Evolutionary conservation across 345 rosid genomes (phyloP), one percentile per base, ranked within the genome.

Genomic region (Brassica carinata): DNA sequence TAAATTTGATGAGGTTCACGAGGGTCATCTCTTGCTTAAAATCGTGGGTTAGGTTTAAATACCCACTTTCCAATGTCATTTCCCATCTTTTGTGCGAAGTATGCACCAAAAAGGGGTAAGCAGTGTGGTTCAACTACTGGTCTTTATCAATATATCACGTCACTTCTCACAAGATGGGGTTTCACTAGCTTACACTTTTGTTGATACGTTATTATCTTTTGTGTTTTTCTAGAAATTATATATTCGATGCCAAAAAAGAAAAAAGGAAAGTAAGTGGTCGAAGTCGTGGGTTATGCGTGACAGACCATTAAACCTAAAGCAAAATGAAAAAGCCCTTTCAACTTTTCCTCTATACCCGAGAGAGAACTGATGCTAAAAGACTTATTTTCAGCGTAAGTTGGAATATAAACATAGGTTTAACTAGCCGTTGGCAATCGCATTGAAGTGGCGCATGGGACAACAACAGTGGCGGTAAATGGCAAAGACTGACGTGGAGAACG

Each of bases 401-500:
- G 71, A 38, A 13, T 11, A 18, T 15, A 27, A 1, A 11, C 14
- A 19, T 2, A 57, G 40, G 13, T 76, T 75, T 76, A 71, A 81
- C 68, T 81, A 71, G 80, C 80, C 84, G 80, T 76, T 71, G 69
- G 30, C 5, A 23, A 33, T 11, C 5, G 36, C 38, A 48, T 4
- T 19, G 29, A 38, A 18, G 7, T 43, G 73, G 63, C 73, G 73
- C 71, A 61, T 79, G 53, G 26, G 19, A 9, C 43, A 67, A 29
- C 67, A 65, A 73, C 72, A 76, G 72, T 55, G 75, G 67, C 40
- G 53, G 51, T 15, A 45, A 31, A 40, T 65, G 68, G 67, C 5
- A 85, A 83, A 86, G 75, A 83, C 89, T 86, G 93, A 88, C 97
- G 85, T 91, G 95, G 88, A 76, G 78, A 88, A 82, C 95, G 84